phyloP scores from a whole-genome alignment of 2,329 filamentous ascomycete genomes.

The Pseudopithomyces maydicus region DNA sequence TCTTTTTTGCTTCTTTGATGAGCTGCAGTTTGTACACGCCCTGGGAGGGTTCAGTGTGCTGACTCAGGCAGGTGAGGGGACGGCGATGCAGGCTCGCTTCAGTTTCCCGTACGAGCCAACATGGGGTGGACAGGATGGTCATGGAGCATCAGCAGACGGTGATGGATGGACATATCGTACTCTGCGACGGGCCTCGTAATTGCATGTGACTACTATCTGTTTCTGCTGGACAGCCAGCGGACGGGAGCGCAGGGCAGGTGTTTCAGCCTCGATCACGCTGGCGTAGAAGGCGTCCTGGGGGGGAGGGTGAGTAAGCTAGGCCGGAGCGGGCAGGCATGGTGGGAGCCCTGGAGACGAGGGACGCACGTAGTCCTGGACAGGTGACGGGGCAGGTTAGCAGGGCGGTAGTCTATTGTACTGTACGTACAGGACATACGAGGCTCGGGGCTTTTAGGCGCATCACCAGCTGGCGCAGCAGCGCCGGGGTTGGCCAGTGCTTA shows the following conservation, averaged over 20 bases:
- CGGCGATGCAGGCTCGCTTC: neutral
- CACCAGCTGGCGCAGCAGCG: conserved; percentile 10
- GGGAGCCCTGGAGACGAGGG: conserved; percentile 7
- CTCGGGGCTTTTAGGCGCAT: conserved; percentile 15
- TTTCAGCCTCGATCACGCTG: conserved; percentile 82
- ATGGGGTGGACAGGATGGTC: neutral
- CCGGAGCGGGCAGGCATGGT: conserved; percentile 14
- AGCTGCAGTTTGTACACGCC: conserved; percentile 81
- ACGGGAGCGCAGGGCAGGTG: conserved; percentile 71
- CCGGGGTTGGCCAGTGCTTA: conserved; percentile 50
- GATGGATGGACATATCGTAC: conserved; percentile 34
- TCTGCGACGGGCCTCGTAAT: conserved; percentile 82
- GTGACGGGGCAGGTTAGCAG: conserved; percentile 30
- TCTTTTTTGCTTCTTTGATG: conserved; percentile 76
- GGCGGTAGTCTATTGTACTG: too few species aligned
- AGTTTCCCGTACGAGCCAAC: neutral
- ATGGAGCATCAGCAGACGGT: neutral
- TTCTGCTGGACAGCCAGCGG: conserved; percentile 91
- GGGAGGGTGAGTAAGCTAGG: conserved; percentile 46
- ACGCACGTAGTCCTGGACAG: conserved; percentile 41
- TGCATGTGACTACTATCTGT: conserved; percentile 72
- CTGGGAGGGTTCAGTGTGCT: conserved; percentile 36
- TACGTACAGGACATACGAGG: conserved; percentile 7
- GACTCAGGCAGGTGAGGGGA: conserved; percentile 7
- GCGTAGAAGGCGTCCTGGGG: conserved; percentile 92